Evolutionary conservation across 768 basidiomycete genomes (phyloP), one percentile per base, ranked within the genome.

Genomic region (Termitomyces sp.): DNA sequence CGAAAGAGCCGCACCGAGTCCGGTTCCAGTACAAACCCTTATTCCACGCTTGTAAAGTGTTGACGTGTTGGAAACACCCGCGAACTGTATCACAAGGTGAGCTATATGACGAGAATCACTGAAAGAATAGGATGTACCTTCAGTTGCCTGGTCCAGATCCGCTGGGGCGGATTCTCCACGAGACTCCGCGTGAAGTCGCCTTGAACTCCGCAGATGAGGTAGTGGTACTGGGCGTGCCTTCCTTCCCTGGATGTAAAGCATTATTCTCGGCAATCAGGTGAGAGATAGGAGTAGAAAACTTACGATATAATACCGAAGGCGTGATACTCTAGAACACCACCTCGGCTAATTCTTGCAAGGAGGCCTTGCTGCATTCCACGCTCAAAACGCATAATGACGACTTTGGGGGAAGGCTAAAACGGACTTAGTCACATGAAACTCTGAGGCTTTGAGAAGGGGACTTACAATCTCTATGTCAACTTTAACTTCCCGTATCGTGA

Each of bases 301-400:
- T 72, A 91, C 89, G 89, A 91, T 68, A 93, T 85, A 69, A 88
- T 87, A 61, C 91, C 91, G 67, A 93, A 93, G 14, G 90, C 90
- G 70, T 92, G 91, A 72, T 91, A 93, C 73, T 93, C 91, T 83
- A 87, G 82, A 62, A 91, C 77, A 47, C 86, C 80, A 67, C 83
- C 82, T 71, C 91, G 88, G 72, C 88, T 88, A 71, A 93, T 85
- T 67, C 91, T 87, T 68, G 89, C 85, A 52, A 92, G 77, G 57
- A 93, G 75, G 51, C 91, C 90, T 69, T 92, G 91, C 70, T 92
- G 91, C 90, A 93, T 92, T 36, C 91, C 91, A 62, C 91, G 85
- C 73, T 89, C 81, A 66, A 92, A 91, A 53, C 89, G 87, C 64
- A 93, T 77, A 49, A 93, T 77, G 6, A 86, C 90, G 14, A 91